phyloP scores from a whole-genome alignment of 352 stramenopile genomes.

The Pythium rhizo-oryzae region DNA sequence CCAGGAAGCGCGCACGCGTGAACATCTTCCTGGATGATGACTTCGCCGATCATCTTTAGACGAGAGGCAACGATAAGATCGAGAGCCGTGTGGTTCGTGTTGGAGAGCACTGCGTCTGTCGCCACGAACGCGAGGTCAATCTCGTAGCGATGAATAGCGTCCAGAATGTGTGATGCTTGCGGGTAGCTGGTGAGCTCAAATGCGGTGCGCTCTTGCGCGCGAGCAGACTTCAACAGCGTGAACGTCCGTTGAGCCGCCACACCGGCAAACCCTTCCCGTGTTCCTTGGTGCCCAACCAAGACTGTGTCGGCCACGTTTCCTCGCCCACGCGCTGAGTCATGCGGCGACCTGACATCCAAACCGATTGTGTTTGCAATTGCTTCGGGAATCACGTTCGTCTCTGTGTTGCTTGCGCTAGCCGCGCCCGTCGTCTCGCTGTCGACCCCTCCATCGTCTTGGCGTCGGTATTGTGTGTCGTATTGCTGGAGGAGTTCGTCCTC shows the following conservation, averaged over 20 bases:
- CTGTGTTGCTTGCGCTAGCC: no score
- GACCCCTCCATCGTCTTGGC: no score
- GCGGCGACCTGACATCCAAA: no score
- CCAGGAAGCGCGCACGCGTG: slow-evolving; percentile 5
- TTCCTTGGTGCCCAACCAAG: no score
- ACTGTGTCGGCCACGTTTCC: no score
- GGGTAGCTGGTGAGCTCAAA: slow-evolving; percentile 8
- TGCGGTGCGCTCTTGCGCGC: not conserved
- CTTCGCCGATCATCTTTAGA: slow-evolving; percentile 11
- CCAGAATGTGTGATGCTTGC: not conserved
- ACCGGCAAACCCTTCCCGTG: no score
- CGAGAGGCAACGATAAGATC: not conserved
- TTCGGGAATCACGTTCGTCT: no score
- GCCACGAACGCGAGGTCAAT: slow-evolving; percentile 1
- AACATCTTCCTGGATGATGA: not conserved
- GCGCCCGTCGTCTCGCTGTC: no score
- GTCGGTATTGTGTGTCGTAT: not conserved
- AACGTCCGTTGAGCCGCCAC: not conserved
- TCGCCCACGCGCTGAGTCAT: no score
- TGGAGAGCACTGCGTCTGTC: slow-evolving; percentile 7
- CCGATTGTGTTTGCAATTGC: no score
- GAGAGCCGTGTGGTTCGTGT: not conserved
- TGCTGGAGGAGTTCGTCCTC: not conserved
- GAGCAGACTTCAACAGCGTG: not conserved
- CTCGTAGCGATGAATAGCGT: not conserved